Percentiles rank a stretch among this genome's conserved stretches.
Evolutionary conservation across 1,284 basidiomycete genomes (phyloP).

Genomic region (Quambalaria eucalypti): DNA sequence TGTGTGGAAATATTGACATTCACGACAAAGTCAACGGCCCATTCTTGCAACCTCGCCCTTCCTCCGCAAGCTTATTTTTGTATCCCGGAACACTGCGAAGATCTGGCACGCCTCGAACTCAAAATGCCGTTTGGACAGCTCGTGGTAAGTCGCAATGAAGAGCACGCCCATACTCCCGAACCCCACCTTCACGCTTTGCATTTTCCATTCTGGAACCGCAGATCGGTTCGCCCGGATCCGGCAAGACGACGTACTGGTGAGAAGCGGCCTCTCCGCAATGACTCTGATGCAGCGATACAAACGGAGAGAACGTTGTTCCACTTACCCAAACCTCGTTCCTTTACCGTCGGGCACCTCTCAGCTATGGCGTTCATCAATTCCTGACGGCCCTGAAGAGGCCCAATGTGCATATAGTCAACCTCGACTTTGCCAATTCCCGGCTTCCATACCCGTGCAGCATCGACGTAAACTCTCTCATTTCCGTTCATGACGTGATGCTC

Average conservation of each 20-base stretch:
- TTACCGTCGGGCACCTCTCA: not conserved
- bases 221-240: slow-evolving; percentile 9
- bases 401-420: slow-evolving; percentile 72
- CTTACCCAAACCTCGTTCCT: not conserved
- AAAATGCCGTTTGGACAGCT: slow-evolving; percentile 11
- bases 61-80: too few relatives aligned
- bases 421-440: slow-evolving; percentile 85
- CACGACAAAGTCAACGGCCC: too few relatives aligned
- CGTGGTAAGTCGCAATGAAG: slow-evolving; percentile 2
- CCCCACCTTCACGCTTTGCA: too few relatives aligned
- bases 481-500: slow-evolving; percentile 77
- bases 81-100: too few relatives aligned
- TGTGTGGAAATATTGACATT: too few relatives aligned
- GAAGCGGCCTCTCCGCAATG: too few relatives aligned
- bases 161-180: too few relatives aligned
- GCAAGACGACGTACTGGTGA: slow-evolving; percentile 12
- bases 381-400: slow-evolving; percentile 3
- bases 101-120: too few relatives aligned
- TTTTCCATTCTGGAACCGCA: not conserved
- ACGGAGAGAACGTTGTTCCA: not conserved
- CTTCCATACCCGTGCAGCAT: slow-evolving; percentile 80
- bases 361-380: slow-evolving; percentile 8
- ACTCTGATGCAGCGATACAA: not conserved
- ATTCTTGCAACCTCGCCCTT: too few relatives aligned
- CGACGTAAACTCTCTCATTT: slow-evolving; percentile 76